Percentiles rank a stretch among this genome's conserved stretches.
Evolutionary conservation across 2,329 filamentous ascomycete genomes (phyloP).

Genomic region (Fusarium nurragi): DNA sequence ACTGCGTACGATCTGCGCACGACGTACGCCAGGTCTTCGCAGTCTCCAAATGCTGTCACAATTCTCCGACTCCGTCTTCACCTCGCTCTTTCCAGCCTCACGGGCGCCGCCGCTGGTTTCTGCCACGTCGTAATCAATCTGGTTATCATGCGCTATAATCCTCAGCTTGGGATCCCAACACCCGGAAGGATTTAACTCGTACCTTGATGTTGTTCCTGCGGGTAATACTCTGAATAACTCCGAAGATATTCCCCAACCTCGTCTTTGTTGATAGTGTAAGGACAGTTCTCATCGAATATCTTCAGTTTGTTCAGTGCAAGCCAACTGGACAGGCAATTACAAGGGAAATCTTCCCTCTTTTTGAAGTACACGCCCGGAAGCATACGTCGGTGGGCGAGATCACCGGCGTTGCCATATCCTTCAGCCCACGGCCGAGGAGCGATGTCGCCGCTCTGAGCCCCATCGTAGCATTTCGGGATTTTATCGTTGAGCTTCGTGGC

Average conservation of each 20-base stretch:
- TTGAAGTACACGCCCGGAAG: neutral
- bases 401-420: neutral
- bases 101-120: neutral
- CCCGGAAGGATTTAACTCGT: neutral
- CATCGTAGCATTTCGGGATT: neutral
- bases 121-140: neutral
- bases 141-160: neutral
- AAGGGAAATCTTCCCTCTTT: neutral
- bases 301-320: neutral
- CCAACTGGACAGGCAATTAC: neutral
- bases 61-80: neutral
- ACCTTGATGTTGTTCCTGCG: neutral
- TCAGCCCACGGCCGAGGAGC: neutral
- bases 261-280: neutral
- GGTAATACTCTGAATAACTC: neutral
- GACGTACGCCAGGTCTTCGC: neutral
- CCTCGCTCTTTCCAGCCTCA: neutral
- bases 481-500: neutral
- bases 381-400: neutral
- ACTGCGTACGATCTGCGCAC: neutral
- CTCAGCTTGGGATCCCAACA: neutral
- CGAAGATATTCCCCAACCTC: neutral
- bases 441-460: neutral
- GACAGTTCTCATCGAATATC: neutral
- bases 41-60: neutral